A percentile compares a stretch with the other conserved stretches of the same genome.
phyloP scores from a whole-genome alignment of 2,329 filamentous ascomycete genomes.

The Cladosporium sphaerospermum region DNA sequence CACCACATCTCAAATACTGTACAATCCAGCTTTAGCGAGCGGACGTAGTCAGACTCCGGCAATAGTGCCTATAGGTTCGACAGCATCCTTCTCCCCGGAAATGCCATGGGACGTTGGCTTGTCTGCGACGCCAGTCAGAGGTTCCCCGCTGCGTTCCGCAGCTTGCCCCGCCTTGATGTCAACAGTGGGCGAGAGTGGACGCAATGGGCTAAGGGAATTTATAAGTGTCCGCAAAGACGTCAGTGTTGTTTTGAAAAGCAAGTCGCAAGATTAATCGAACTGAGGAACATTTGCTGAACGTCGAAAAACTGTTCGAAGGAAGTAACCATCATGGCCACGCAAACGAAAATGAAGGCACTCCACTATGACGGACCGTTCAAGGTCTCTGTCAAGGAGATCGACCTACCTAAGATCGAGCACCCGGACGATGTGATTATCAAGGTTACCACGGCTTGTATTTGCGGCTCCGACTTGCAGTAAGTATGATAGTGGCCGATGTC shows the following conservation, averaged over 20 bases:
- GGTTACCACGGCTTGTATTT: constrained; percentile 53
- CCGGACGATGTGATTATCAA: constrained; percentile 61
- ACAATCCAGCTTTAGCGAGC: too few species aligned
- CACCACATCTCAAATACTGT: too few species aligned
- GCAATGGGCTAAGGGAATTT: not conserved
- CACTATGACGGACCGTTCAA: constrained; percentile 57
- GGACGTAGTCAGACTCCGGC: too few species aligned
- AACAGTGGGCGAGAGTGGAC: constrained; percentile 3
- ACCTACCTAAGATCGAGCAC: constrained; percentile 54
- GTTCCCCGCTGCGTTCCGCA: constrained; percentile 2
- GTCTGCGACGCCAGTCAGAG: not conserved
- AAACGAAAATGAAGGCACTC: constrained; percentile 52
- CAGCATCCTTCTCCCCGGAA: not conserved
- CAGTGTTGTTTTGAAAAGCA: not conserved
- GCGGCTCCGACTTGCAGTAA: constrained; percentile 38
- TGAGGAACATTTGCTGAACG: not conserved
- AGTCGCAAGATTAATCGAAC: not conserved
- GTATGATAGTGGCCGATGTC: constrained; percentile 40
- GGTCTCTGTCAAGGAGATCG: constrained; percentile 57
- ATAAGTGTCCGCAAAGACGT: not conserved
- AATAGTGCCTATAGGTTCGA: not conserved
- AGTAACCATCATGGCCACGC: constrained; percentile 5
- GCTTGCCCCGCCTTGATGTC: constrained; percentile 8
- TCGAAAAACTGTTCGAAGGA: not conserved
- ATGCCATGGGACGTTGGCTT: not conserved